Base-by-base conservation (phyloP, 805 yeast genomes). In the Yamadazyma paraphyllophila region DNA sequence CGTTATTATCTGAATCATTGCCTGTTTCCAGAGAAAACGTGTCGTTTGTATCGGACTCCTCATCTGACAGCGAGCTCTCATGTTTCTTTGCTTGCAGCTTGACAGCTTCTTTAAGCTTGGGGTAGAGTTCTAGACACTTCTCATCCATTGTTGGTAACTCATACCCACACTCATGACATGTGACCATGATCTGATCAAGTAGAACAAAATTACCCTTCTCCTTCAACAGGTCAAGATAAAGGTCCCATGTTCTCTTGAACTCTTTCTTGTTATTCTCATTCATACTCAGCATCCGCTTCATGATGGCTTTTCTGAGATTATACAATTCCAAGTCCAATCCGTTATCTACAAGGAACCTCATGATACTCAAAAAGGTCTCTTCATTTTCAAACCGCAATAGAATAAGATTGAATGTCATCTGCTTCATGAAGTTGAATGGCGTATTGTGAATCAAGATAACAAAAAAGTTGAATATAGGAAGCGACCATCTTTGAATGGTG, bases 401-500 rank as follows among this genome's bases (percentile, higher is more conserved):
- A 8, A 70, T 53, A 7, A 62, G 46, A 2, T 57, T 51, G 16
- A 59, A 42, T 0, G 65, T 52, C n/a, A 57, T 54, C 26, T 58
- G 56, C 39, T 60, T 61, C 43, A 71, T 52, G 43, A 54, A 57
- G 1, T 45, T 51, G 41, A 53, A 61, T 3, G 74, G 74, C 1
- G 75, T 68, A 48, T 61, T 62, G 41, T 64, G 69, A 47, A 67
- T 59, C 36, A 70, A 57, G 2, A 54, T 45, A 7, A 69, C 47
- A 37, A 61, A 70, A 43, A 61, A 67, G 29, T 65, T 59, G 55
- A 67, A 64, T 5, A 60, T 51, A 1, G 60, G 62, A 5, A 57
- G 31, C 16, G 59, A 50, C 77, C 77, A 72, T 4, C 45, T 36
- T 1, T 45, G 45, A 8, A 69, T 45, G 1, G 59, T 45, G 29